These are phyloP conservation scores for Scleroderma bovista DNA, from an alignment of 768 basidiomycete species.

Conservation along the genomic window DNA sequence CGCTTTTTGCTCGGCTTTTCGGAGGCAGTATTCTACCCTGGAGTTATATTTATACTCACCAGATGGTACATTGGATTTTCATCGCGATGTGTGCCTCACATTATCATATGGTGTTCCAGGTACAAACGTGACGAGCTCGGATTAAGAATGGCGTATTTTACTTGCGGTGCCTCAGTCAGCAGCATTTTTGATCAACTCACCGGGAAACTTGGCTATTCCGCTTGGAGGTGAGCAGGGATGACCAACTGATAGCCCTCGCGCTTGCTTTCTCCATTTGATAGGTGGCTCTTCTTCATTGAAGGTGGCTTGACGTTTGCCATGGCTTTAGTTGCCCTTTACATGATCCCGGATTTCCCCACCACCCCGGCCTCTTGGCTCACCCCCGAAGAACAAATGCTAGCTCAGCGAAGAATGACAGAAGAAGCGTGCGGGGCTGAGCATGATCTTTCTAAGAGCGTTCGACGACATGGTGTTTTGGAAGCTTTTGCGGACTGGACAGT, in stretches of 20 bases:
- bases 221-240: conserved; percentile 51
- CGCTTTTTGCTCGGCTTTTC: conserved; percentile 71
- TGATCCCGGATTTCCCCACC: conserved; percentile 30
- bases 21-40: conserved; percentile 59
- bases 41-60: conserved; percentile 56
- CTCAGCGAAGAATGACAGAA: too few species aligned
- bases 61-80: conserved; percentile 13
- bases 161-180: conserved; percentile 46
- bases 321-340: conserved; percentile 46
- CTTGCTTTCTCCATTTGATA: too few species aligned
- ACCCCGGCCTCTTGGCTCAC: conserved; percentile 37
- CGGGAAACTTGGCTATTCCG: conserved; percentile 55
- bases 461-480: too few species aligned
- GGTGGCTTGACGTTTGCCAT: conserved; percentile 49
- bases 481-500: too few species aligned
- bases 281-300: conserved; percentile 60
- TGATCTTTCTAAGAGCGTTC: too few species aligned
- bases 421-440: too few species aligned
- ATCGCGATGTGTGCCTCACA: conserved; percentile 7
- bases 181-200: conserved; percentile 75
- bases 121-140: conserved; percentile 29
- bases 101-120: conserved; percentile 22
- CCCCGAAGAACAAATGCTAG: conserved; percentile 15
- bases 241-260: too few species aligned
- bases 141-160: conserved; percentile 32